Evolutionary conservation across 164 flowering plant species (phyloP).

Genomic region (Litsea cubeba): DNA sequence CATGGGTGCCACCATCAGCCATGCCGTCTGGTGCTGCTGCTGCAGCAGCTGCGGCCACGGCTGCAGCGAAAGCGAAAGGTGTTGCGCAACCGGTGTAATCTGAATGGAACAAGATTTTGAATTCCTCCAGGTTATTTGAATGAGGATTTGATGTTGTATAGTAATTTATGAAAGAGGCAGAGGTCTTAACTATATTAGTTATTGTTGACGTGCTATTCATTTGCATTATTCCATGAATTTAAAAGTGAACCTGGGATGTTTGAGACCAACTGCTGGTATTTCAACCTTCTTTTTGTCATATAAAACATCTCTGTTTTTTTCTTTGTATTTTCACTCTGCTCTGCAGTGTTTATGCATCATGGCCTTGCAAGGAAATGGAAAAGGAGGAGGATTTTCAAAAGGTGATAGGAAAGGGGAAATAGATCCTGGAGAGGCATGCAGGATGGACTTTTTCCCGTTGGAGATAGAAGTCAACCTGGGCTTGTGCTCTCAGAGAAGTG

Average conservation of each 20-base stretch:
- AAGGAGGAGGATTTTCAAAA: not conserved
- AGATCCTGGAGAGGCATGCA: too few species aligned
- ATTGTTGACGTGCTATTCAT: not conserved
- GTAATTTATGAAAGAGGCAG: not conserved
- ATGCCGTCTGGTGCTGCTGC: constrained; percentile 58
- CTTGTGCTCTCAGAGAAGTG: too few species aligned
- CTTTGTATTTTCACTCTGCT: too few species aligned
- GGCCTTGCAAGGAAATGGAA: not conserved
- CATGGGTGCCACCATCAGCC: constrained; percentile 35
- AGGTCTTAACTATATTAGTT: not conserved
- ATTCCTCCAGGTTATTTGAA: not conserved
- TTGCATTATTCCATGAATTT: not conserved
- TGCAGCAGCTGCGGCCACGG: constrained; percentile 61
- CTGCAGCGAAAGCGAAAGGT: constrained; percentile 74
- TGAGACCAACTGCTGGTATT: not conserved
- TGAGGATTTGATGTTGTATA: not conserved
- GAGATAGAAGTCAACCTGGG: too few species aligned
- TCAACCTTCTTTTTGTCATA: not conserved
- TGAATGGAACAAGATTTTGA: constrained; percentile 12
- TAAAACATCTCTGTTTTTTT: not conserved
- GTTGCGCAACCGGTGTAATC: constrained; percentile 74
- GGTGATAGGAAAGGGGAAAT: not conserved
- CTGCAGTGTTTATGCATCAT: too few species aligned
- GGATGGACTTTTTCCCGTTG: too few species aligned
- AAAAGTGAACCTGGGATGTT: not conserved